Conservation (phyloP, 179 eudicot species). For the Nepenthes alata region DNA sequence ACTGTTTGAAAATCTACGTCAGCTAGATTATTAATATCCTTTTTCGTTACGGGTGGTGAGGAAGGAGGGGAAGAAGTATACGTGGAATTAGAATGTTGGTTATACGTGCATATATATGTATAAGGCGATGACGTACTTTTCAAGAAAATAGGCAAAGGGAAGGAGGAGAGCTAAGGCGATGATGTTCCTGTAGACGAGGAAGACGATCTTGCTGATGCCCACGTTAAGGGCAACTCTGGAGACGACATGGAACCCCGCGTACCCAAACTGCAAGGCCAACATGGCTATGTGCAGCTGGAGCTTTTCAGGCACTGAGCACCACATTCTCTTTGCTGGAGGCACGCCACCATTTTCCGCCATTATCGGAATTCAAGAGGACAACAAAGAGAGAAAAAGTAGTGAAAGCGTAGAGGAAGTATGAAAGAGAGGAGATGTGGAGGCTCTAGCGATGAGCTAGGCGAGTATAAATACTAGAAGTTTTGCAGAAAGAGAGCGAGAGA, state of each 20-base stretch:
- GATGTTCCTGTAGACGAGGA: conserved; percentile 81
- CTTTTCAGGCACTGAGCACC: conserved; percentile 68
- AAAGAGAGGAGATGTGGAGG: conserved; percentile 11
- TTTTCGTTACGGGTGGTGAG: too few species aligned
- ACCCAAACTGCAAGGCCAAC: conserved; percentile 94
- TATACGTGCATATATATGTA: too few species aligned
- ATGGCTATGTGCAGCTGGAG: conserved; percentile 85
- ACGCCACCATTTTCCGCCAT: conserved; percentile 52
- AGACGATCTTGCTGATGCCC: conserved; percentile 95
- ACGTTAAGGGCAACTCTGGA: conserved; percentile 93
- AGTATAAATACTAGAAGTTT: conserved; percentile 39
- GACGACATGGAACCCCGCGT: conserved; percentile 96
- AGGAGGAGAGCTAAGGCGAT: conserved; percentile 70
- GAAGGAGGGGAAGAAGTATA: too few species aligned
- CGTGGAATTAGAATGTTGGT: too few species aligned
- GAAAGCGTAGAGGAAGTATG: neutral
- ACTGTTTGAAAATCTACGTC: too few species aligned
- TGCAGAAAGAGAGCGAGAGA: conserved; percentile 3
- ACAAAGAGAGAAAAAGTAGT: neutral
- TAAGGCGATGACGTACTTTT: conserved; percentile 42
- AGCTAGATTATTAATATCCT: too few species aligned
- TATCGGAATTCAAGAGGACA: neutral
- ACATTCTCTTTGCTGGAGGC: conserved; percentile 25
- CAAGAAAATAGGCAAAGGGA: conserved; percentile 93
- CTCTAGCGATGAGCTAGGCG: conserved; percentile 17